phyloP scores from a whole-genome alignment of 148 eudicot genomes.

The Selenicereus undatus region DNA sequence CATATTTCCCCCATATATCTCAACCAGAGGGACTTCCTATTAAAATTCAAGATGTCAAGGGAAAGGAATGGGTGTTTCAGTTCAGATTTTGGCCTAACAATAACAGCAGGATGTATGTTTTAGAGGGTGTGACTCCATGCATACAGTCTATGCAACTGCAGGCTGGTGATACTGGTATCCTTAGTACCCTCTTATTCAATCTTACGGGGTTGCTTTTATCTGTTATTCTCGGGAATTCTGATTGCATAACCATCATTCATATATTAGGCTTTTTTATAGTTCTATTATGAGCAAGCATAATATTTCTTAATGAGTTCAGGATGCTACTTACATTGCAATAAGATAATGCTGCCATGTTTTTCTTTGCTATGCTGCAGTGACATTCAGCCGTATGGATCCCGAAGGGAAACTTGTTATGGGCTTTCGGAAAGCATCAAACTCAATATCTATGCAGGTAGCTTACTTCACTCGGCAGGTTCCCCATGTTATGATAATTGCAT shows the following conservation, averaged over 20 bases:
- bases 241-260: not conserved
- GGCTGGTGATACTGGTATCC: constrained; percentile 96
- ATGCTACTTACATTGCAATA: constrained; percentile 14
- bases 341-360: not conserved
- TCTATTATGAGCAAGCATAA: not conserved
- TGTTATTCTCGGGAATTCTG: not conserved
- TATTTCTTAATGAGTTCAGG: not conserved
- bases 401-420: constrained; percentile 94
- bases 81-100: constrained; percentile 99
- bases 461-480: constrained; percentile 7
- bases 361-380: constrained; percentile 48
- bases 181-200: not conserved
- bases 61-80: constrained; percentile 96
- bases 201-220: constrained; percentile 3
- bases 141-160: constrained; percentile 96
- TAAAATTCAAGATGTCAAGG: constrained; percentile 92
- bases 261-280: not conserved
- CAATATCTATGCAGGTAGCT: constrained; percentile 45
- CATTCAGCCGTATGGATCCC: constrained; percentile 92
- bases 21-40: constrained; percentile 97
- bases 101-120: constrained; percentile 97
- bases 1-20: constrained; percentile 94
- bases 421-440: constrained; percentile 72
- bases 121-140: constrained; percentile 99
- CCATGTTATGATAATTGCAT: not conserved